Conservation (phyloP, 2,329 filamentous ascomycete genomes). For the Fusarium cyanostomum region DNA sequence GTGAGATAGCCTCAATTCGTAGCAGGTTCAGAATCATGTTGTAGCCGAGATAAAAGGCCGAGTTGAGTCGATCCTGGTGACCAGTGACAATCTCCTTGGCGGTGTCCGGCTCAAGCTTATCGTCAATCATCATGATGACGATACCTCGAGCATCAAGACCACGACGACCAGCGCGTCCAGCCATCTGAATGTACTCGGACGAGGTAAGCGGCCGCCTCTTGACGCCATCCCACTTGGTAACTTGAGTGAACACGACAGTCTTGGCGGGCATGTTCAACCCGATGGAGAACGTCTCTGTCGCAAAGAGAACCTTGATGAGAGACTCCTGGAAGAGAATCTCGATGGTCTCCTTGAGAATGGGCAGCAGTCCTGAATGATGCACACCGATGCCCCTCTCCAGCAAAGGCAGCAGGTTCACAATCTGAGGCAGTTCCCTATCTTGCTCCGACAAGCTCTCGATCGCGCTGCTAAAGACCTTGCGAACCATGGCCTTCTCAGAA, state of each 20-base stretch:
- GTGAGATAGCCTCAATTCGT: constrained; percentile 98
- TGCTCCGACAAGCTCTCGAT: constrained; percentile 93
- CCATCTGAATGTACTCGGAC: constrained; percentile 99
- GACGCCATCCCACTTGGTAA: constrained; percentile 92
- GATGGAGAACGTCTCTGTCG: constrained; percentile 98
- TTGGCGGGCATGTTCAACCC: constrained; percentile 99
- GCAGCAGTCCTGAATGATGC: constrained; percentile 93
- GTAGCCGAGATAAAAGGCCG: constrained; percentile 96
- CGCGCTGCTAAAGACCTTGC: constrained; percentile 91
- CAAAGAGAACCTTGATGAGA: constrained; percentile 96
- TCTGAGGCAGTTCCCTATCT: constrained; percentile 88
- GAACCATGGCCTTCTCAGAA: constrained; percentile 92
- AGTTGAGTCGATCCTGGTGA: constrained; percentile 96
- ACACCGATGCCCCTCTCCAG: constrained; percentile 93
- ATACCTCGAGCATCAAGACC: constrained; percentile 97
- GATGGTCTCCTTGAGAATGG: constrained; percentile 97
- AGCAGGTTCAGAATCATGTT: constrained; percentile 99
- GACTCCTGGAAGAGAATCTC: constrained; percentile 99
- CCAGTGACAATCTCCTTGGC: constrained; percentile 96
- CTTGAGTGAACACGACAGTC: constrained; percentile 98
- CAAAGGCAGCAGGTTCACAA: constrained; percentile 87
- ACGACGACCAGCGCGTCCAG: constrained; percentile 93
- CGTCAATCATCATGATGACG: constrained; percentile 99
- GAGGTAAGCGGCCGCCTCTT: constrained; percentile 85
- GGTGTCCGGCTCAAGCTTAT: constrained; percentile 93